phyloP scores from a whole-genome alignment of 306 rosid species.

The Medicago lupulina region DNA sequence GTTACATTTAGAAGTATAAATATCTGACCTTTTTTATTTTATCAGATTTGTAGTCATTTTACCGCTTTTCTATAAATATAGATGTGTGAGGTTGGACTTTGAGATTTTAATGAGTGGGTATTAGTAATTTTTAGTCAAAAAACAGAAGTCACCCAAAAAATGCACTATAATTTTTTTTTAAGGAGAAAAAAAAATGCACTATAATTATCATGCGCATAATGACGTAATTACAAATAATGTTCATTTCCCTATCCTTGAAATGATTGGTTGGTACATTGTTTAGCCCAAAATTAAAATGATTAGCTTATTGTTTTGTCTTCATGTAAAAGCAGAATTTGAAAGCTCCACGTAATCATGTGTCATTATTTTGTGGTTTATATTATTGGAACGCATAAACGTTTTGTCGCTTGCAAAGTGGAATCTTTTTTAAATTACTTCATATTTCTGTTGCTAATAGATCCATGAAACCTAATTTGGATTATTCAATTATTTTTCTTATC shows the following conservation, averaged over 20 bases:
- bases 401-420: constrained; percentile 45
- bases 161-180: too few relatives aligned
- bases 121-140: too few relatives aligned
- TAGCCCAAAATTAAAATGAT: constrained; percentile 25
- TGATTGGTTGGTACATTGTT: constrained; percentile 46
- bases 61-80: too few relatives aligned
- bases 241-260: constrained; percentile 42
- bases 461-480: constrained; percentile 40
- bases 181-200: not conserved
- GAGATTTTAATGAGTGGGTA: too few relatives aligned
- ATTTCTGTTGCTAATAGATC: constrained; percentile 14
- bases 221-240: constrained; percentile 40
- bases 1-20: too few relatives aligned
- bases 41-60: too few relatives aligned
- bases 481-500: constrained; percentile 39
- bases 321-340: constrained; percentile 29
- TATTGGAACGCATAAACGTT: constrained; percentile 20
- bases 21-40: too few relatives aligned
- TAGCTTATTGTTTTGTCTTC: constrained; percentile 42
- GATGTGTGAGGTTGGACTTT: too few relatives aligned
- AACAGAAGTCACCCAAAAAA: too few relatives aligned
- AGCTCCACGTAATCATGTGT: constrained; percentile 40
- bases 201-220: constrained; percentile 25
- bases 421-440: constrained; percentile 28
- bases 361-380: constrained; percentile 13